These are phyloP conservation scores for Apostasia ramifera DNA, from an alignment of 106 monocot genomes.

Conservation along the genomic window DNA sequence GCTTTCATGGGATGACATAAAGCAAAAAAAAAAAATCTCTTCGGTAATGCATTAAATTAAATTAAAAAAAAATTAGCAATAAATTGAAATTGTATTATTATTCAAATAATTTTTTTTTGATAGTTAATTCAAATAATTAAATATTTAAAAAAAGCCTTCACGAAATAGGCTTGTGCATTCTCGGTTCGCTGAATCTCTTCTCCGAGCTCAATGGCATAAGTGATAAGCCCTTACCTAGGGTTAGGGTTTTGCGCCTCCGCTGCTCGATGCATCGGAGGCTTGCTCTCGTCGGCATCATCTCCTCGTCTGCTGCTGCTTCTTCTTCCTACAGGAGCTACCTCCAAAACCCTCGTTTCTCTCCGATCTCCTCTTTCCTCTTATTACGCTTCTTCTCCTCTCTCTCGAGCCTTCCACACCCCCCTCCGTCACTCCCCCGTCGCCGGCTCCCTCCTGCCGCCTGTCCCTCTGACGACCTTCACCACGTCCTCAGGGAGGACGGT, in stretches of 20 bases:
- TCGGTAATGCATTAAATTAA: no score
- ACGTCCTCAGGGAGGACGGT: slow-evolving; percentile 57
- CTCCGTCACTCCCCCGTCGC: background rate
- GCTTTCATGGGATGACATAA: no score
- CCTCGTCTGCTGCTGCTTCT: background rate
- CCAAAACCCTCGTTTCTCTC: background rate
- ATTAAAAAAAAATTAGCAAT: no score
- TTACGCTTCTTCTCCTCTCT: background rate
- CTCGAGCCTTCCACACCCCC: background rate
- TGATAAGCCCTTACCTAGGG: background rate
- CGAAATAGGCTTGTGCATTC: no score
- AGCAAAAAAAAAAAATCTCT: no score
- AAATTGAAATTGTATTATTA: no score
- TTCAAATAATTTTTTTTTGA: no score
- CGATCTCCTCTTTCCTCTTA: background rate
- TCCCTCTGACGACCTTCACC: slow-evolving; percentile 15
- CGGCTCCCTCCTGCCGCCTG: background rate
- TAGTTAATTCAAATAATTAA: no score
- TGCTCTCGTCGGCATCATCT: background rate
- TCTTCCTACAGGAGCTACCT: background rate
- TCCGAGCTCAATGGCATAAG: no score
- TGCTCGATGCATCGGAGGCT: background rate
- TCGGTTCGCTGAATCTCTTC: no score
- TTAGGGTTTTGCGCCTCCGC: background rate
- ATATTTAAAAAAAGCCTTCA: no score